These are phyloP conservation scores for Solanum corneliomulleri DNA, from an alignment of 257 asterid genomes.

Conservation along the genomic window DNA sequence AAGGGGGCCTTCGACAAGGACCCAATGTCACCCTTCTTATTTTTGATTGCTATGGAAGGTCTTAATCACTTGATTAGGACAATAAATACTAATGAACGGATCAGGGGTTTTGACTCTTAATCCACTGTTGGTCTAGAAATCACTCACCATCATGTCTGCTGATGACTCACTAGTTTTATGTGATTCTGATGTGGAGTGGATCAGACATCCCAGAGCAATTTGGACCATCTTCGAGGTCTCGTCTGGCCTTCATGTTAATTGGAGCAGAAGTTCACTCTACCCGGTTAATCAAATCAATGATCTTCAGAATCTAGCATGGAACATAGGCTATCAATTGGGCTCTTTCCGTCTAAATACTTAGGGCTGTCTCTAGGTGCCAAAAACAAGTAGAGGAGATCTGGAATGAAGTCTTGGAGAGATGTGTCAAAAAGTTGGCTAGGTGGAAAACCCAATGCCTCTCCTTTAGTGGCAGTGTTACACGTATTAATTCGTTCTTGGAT, in stretches of 20 bases:
- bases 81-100: neutral
- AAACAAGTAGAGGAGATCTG: neutral
- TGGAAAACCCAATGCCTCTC: neutral
- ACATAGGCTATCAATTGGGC: neutral
- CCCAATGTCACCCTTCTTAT: neutral
- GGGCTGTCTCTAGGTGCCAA: neutral
- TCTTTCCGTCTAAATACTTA: neutral
- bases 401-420: neutral
- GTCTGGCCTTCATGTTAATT: neutral
- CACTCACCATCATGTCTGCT: neutral
- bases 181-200: neutral
- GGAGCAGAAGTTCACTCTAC: neutral
- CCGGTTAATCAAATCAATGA: neutral
- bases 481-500: neutral
- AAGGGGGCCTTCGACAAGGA: neutral
- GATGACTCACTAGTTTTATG: neutral
- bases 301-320: neutral
- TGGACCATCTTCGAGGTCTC: neutral
- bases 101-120: neutral
- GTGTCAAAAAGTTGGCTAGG: neutral
- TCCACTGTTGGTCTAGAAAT: neutral
- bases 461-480: neutral
- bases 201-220: neutral
- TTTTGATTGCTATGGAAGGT: neutral
- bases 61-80: neutral